Evolutionary conservation across 164 flowering plant species (phyloP), one percentile per base, ranked within the genome.

Genomic region (Vitis rotundifolia): DNA sequence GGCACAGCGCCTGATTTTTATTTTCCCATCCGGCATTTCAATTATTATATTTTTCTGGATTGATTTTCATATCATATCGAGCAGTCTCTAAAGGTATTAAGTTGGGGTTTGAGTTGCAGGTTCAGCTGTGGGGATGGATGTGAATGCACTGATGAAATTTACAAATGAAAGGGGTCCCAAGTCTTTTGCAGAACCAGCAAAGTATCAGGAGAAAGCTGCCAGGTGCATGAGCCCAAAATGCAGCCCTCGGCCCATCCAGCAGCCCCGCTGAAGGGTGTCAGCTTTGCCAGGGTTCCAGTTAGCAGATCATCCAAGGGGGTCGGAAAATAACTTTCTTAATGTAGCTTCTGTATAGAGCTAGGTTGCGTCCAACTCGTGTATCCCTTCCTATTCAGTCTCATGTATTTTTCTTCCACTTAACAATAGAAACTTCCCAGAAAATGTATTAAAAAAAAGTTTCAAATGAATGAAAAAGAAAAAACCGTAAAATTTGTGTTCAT

Each of bases 141-240:
- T 71, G 1, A 80, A 55, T 14, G 72, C 83, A 31, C 15, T 82
- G 63, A 55, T 80, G 66, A 80, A 73, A 47, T 69, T 77, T 48
- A 61, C 81, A 0, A 78, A 68, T 48, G 83, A 69, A 18, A 70
- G 66, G 57, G 71, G 72, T 19, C 58, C 63, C 28, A 77, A 61
- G 71, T 49, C 74, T 59, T 49, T 69, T 7, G 50, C 66, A 44
- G 82, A 75, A 9, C 71, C 76, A 11, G 67, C 82, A 1, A 87
- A 79, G 71, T 79, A 80, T 76, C 64, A 59, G 29, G 90, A 88
- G 81, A 89, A 85, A 70, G 80, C 87, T 18, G 78, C 74, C 14
- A 83, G 84, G 76, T 22, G 55, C 10, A 63, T 76, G 49, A 83
- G 80, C 75, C 81, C 87, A 0, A 88, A 79, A 59, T 67, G 63